Evolutionary conservation across 306 rosid genomes (phyloP).

Genomic region (Trichosanthes truncata): DNA sequence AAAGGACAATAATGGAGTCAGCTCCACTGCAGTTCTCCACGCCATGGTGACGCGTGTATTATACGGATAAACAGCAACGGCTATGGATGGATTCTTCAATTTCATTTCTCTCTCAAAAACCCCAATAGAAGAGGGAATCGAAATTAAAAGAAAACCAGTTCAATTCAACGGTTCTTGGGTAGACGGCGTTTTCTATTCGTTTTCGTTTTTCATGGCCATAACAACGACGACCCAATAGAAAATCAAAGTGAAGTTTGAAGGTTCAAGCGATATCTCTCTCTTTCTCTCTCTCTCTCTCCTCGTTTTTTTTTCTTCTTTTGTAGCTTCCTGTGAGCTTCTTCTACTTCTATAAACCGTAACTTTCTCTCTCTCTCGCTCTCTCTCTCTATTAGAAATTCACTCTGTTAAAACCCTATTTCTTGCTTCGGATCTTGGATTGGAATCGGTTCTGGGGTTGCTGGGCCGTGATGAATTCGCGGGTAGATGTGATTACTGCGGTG

Average conservation of each 20-base stretch:
- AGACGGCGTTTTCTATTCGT: constrained; percentile 15
- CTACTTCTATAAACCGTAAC: neutral
- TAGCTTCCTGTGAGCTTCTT: constrained; percentile 12
- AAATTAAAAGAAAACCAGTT: constrained; percentile 15
- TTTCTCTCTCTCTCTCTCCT: neutral
- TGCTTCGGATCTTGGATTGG: constrained; percentile 7
- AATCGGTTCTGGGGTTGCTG: neutral
- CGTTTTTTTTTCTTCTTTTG: constrained; percentile 15
- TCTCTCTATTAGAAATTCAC: neutral
- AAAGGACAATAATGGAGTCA: constrained; percentile 11
- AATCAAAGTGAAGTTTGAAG: neutral
- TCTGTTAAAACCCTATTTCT: constrained; percentile 20
- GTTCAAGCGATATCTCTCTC: constrained; percentile 4
- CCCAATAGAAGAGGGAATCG: neutral
- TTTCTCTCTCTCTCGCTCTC: constrained; percentile 9
- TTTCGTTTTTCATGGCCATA: constrained; percentile 10
- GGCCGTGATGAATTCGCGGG: constrained; percentile 41
- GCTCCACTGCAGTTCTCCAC: neutral
- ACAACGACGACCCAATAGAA: constrained; percentile 18
- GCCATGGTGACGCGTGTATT: neutral
- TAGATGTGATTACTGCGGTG: constrained; percentile 20
- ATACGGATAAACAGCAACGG: neutral
- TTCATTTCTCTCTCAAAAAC: neutral
- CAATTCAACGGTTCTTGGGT: constrained; percentile 35
- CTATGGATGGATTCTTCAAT: neutral